A percentile compares a stretch with the other conserved stretches of the same genome.
phyloP scores from a whole-genome alignment of 495 filamentous ascomycete species.

The Talaromyces thailandensis region DNA sequence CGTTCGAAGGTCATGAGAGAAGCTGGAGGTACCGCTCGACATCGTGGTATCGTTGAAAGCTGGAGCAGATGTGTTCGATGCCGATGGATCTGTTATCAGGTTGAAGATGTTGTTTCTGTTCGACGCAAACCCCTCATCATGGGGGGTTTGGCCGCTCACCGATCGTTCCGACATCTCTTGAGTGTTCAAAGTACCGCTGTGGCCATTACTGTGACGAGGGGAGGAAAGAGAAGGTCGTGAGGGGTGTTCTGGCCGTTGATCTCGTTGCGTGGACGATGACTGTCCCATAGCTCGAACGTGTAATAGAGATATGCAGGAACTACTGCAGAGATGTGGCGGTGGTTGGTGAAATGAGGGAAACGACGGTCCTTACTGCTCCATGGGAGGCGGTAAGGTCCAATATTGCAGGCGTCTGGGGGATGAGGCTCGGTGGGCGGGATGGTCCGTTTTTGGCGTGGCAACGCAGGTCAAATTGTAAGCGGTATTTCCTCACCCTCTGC shows the following conservation, averaged over 20 bases:
- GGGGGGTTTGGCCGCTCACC: slow-evolving; percentile 15
- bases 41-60: slow-evolving; percentile 10
- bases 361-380: not conserved
- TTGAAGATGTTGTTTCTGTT: slow-evolving; percentile 4
- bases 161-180: slow-evolving; percentile 21
- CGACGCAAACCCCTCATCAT: slow-evolving; percentile 7
- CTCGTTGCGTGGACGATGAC: slow-evolving; percentile 35
- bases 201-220: slow-evolving; percentile 15
- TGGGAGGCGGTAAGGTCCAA: slow-evolving; percentile 2
- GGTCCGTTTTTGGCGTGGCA: not conserved
- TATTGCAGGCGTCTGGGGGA: not conserved
- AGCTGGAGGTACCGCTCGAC: slow-evolving; percentile 20
- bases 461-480: not conserved
- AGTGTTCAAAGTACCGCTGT: slow-evolving; percentile 33
- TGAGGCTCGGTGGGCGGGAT: not conserved
- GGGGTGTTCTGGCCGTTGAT: slow-evolving; percentile 21
- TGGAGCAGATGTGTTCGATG: slow-evolving; percentile 10
- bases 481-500: not conserved
- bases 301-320: not conserved
- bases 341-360: not conserved
- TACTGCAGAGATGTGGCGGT: slow-evolving; percentile 4
- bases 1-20: slow-evolving; percentile 21
- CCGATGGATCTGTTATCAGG: slow-evolving; percentile 10
- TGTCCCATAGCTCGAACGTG: slow-evolving; percentile 37
- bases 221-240: slow-evolving; percentile 14